Evolutionary conservation across 1,284 basidiomycete genomes (phyloP), one percentile per base, ranked within the genome.

Genomic region (Athelia psychrophila): DNA sequence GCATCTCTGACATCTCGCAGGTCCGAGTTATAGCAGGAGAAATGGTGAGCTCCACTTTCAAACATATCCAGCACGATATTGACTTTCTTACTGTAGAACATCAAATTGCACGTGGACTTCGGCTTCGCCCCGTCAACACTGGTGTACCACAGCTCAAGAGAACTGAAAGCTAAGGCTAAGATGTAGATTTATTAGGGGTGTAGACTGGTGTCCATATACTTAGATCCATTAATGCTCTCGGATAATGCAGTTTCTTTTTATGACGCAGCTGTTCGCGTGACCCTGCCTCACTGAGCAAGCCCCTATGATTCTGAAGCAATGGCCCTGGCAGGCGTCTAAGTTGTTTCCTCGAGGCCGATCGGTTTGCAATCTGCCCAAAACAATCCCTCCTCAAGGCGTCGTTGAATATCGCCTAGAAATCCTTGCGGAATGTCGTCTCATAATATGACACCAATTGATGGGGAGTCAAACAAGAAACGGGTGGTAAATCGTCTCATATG

Each of bases 41-140:
- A 71, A 69, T 89, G 60, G 89, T 91, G 56, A 19, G 56, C 47
- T 25, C 50, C 19, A 18, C 24, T 30, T 30, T 45, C 47, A 49
- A 27, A 47, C 40, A 32, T 44, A 51, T 30, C 19, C 51, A 46
- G 52, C 30, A 18, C 50, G 44, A 49, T 58, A 53, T 56, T 51
- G 19, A 53, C 30, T 32, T 30, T 47, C 42, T 53, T 20, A 19
- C 47, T 22, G 24, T 54, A 92, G 89, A 79, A 76, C 27, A 78
- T 91, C 47, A 70, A 73, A 56, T 66, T 91, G 50, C 78, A 82
- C 30, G 83, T 86, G 3, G 83, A 88, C 51, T 91, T 92, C 63
- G 89, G 89, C 13, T 86, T 90, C 60, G 90, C 89, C 3, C 89
- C 89, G 0, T 92, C 90, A 4, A 92, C 89, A 12, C 68, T 92